phyloP scores from a whole-genome alignment of 768 basidiomycete species.

The Auricularia sp. region DNA sequence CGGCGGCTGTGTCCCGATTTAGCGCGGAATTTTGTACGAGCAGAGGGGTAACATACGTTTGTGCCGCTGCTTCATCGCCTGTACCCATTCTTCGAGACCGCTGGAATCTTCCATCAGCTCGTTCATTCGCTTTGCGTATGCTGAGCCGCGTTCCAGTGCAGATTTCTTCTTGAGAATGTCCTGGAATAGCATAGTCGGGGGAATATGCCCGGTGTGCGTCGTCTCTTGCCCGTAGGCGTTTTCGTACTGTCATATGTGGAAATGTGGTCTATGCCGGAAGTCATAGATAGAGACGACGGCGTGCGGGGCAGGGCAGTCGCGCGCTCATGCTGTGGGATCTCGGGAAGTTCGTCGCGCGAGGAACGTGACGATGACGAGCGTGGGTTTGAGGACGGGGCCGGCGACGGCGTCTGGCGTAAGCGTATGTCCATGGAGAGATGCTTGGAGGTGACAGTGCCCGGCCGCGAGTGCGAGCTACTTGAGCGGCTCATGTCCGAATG shows the following conservation, averaged over 20 bases:
- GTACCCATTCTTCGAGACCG: conserved; percentile 70
- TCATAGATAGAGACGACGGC: background rate
- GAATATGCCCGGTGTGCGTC: background rate
- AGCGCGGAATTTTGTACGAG: background rate
- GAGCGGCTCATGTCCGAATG: background rate
- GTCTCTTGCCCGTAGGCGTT: conserved; percentile 1
- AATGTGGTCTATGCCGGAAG: background rate
- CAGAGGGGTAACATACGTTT: conserved; percentile 36
- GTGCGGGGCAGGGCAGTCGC: background rate
- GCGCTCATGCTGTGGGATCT: conserved; percentile 1
- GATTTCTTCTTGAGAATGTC: conserved; percentile 51
- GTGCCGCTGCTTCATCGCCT: conserved; percentile 32
- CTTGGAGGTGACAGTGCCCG: background rate
- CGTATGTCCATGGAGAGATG: background rate
- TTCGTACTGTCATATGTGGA: background rate
- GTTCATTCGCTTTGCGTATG: conserved; percentile 77
- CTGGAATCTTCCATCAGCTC: conserved; percentile 68
- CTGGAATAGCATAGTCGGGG: conserved; percentile 51
- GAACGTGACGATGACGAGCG: background rate
- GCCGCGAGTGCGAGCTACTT: background rate
- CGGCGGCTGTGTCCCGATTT: background rate
- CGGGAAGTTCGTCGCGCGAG: background rate
- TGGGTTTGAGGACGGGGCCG: background rate
- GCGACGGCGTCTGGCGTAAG: background rate
- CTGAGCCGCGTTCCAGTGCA: conserved; percentile 54